phyloP scores from a whole-genome alignment of 1,284 basidiomycete species.

The Boletus smithii region DNA sequence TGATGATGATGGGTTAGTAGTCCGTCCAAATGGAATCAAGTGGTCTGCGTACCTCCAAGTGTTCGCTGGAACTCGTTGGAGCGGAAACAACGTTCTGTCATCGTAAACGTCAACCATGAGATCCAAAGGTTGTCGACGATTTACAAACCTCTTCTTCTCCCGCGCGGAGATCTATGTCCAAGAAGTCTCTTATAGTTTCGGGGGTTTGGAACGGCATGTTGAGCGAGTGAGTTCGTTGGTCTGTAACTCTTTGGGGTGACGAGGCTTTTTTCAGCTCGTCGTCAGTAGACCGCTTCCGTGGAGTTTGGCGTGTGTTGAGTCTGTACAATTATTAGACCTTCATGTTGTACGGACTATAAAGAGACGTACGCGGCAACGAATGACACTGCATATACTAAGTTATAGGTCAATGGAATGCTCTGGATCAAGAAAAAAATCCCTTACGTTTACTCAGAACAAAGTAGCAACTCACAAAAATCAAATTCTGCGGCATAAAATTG shows the following conservation, averaged over 20 bases:
- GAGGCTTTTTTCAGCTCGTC: constrained; percentile 34
- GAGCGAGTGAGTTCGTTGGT: background rate
- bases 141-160: constrained; percentile 17
- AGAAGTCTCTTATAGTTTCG: background rate
- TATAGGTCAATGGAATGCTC: constrained; percentile 2
- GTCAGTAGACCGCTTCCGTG: constrained; percentile 47
- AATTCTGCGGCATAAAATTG: constrained; percentile 51
- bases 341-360: background rate
- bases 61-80: background rate
- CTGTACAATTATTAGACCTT: constrained; percentile 27
- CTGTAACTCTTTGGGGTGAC: constrained; percentile 5
- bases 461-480: constrained; percentile 57
- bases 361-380: constrained; percentile 59
- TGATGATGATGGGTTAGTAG: background rate
- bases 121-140: background rate
- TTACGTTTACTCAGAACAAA: constrained; percentile 64
- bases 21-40: background rate
- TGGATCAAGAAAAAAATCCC: constrained; percentile 18
- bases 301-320: constrained; percentile 48
- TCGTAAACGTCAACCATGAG: constrained; percentile 1
- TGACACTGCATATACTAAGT: constrained; percentile 62
- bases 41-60: constrained; percentile 8
- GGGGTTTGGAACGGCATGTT: constrained; percentile 8
- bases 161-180: background rate
- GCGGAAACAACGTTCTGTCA: constrained; percentile 2